Conservation (phyloP, 2,329 filamentous ascomycete genomes). For the Fusarium citri region DNA sequence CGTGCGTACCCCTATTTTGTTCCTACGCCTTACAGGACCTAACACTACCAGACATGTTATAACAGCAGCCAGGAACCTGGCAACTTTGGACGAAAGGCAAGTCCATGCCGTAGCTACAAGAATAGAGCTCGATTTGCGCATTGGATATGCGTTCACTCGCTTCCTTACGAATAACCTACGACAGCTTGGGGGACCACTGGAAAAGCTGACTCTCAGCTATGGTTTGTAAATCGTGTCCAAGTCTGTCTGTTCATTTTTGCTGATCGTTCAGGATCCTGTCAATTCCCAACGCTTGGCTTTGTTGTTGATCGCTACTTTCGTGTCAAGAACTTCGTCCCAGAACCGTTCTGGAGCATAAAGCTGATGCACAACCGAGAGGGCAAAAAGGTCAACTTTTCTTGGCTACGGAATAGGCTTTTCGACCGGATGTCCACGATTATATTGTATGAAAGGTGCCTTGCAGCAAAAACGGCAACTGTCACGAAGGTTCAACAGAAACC, state of each 20-base stretch:
- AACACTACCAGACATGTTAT: constrained; percentile 77
- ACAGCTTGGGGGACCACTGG: constrained; percentile 73
- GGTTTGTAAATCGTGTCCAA: constrained; percentile 59
- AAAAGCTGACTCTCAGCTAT: constrained; percentile 80
- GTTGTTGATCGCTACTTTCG: constrained; percentile 96
- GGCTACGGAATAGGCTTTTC: constrained; percentile 86
- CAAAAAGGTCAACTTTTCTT: constrained; percentile 85
- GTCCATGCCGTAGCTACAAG: constrained; percentile 88
- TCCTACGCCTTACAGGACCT: neutral
- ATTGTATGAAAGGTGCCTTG: constrained; percentile 86
- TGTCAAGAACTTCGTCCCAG: constrained; percentile 92
- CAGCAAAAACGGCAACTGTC: constrained; percentile 80
- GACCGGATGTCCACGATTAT: constrained; percentile 85
- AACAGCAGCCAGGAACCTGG: constrained; percentile 80
- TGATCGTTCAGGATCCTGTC: constrained; percentile 76
- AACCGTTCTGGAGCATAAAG: constrained; percentile 93
- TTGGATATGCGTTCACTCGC: constrained; percentile 92
- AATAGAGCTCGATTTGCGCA: constrained; percentile 92
- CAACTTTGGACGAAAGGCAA: constrained; percentile 84
- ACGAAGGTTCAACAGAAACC: constrained; percentile 90
- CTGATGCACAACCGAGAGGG: constrained; percentile 81
- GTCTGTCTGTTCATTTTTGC: neutral
- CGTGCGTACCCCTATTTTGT: constrained; percentile 62
- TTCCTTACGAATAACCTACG: constrained; percentile 86
- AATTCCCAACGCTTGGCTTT: constrained; percentile 96